Conservation (phyloP, 176 grass and related monocot genomes). For the Oryza meyeriana region DNA sequence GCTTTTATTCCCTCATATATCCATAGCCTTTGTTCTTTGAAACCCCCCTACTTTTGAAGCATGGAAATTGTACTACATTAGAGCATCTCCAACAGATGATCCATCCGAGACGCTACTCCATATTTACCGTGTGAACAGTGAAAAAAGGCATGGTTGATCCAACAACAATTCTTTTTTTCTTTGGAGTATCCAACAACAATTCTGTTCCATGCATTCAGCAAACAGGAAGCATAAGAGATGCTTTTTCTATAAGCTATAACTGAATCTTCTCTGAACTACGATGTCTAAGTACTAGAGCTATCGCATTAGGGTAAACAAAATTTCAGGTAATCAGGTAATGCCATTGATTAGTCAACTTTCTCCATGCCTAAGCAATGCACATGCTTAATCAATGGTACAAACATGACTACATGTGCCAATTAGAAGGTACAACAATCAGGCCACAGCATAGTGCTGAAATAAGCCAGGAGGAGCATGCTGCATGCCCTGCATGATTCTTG, state of each 20-base stretch:
- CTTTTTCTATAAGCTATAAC: neutral
- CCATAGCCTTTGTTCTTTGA: neutral
- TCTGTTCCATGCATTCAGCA: neutral
- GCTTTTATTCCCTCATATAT: neutral
- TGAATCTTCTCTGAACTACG: neutral
- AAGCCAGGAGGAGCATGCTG: neutral
- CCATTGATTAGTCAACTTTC: neutral
- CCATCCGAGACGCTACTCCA: no score
- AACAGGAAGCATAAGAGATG: neutral
- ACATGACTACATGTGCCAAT: neutral
- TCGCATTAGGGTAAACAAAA: neutral
- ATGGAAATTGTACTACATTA: neutral
- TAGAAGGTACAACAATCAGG: neutral
- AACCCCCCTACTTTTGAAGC: neutral
- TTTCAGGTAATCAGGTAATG: neutral
- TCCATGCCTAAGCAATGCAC: neutral
- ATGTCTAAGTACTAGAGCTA: neutral
- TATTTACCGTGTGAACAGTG: no score
- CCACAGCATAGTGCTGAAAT: neutral
- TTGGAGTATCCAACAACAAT: neutral
- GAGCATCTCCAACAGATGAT: no score
- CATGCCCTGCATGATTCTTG: constrained; percentile 17
- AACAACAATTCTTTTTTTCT: neutral
- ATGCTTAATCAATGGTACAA: neutral
- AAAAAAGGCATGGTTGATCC: neutral